Percentiles rank a stretch among this genome's conserved stretches.
phyloP scores from a whole-genome alignment of 2,329 filamentous ascomycete species.

The Cryphonectria nitschkei region DNA sequence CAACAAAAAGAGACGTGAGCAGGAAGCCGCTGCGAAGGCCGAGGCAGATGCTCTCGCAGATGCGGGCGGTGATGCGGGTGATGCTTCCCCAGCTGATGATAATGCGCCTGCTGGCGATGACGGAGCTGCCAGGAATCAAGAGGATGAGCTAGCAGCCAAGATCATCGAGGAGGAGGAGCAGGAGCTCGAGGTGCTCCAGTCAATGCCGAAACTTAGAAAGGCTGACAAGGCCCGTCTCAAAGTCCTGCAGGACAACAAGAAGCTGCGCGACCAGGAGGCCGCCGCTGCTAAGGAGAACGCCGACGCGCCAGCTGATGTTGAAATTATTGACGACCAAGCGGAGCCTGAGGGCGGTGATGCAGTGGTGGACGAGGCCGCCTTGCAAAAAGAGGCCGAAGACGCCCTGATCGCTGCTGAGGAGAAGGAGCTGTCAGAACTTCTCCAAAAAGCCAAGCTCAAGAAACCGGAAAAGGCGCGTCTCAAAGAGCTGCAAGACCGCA shows the following conservation, averaged over 20 bases:
- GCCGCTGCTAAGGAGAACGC: constrained; percentile 13
- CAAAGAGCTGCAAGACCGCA: constrained; percentile 26
- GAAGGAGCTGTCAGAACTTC: constrained; percentile 22
- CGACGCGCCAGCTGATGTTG: not conserved
- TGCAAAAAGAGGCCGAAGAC: constrained; percentile 10
- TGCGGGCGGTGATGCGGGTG: not conserved
- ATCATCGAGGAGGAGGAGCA: constrained; percentile 25
- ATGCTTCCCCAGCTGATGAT: constrained; percentile 10
- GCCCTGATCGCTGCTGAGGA: constrained; percentile 26
- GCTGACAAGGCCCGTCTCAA: constrained; percentile 23
- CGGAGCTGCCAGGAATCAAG: not conserved
- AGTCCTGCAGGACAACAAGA: constrained; percentile 21
- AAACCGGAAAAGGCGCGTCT: constrained; percentile 21
- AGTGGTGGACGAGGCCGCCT: constrained; percentile 16
- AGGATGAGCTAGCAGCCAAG: constrained; percentile 19
- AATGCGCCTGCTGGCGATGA: constrained; percentile 9
- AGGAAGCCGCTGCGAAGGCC: constrained; percentile 21
- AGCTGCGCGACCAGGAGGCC: constrained; percentile 22
- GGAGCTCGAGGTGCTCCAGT: constrained; percentile 23
- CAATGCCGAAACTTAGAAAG: constrained; percentile 24
- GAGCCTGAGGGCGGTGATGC: not conserved
- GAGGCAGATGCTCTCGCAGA: not conserved
- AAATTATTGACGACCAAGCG: not conserved
- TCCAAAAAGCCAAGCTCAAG: constrained; percentile 18
- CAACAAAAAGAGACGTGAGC: constrained; percentile 21